Base-by-base conservation (phyloP, 805 yeast species). In the Candida manassasensis region DNA sequence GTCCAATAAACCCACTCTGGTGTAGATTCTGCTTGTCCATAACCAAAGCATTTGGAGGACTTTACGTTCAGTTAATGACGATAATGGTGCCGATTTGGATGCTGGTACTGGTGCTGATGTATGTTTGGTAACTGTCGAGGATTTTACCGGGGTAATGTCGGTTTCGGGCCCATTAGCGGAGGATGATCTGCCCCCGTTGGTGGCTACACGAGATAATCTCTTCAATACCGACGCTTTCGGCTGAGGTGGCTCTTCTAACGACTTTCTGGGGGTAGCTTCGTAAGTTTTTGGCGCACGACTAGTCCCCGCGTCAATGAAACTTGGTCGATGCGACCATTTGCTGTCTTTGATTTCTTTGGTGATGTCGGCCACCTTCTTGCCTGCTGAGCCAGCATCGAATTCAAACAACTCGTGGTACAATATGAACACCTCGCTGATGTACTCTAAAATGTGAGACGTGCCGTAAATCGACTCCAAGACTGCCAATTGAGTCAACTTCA, bases 401-500 rank as follows among this genome's bases (percentile, higher is more conserved):
- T 63, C 63, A 37, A 75, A 82, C 21, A 82, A 56, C 18, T 57
- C 64, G 32, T 75, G 69, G 46, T 71, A 81, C 8, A 81, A 52
- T 8, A 65, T 71, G 45, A 87, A 82, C 7, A 85, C 68, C 29
- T 76, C 86, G 2, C 84, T 74, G n/a, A 88, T 52, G 33, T 69
- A 64, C 27, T 80, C 85, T 40, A 85, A 53, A 0, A 87, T 77
- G 28, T 73, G 53, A 19, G 69, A 63, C 1, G 70, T 57, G 5
- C 87, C 90, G 38, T 73, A 67, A 3, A 74, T 61, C 4, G 75
- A 68, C 48, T 83, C 88, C 35, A 77, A 60, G n/a, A 86, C 62
- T 1, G 85, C 77, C 24, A 87, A 60, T 47, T 82, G 85, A 0
- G 95, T 81, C 57, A 84, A 67, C 47, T 84, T 84, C 52, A 87